Evolutionary conservation across 2,329 filamentous ascomycete genomes (phyloP), one percentile per base, ranked within the genome.

Genomic region (Fusarium circinatum): DNA sequence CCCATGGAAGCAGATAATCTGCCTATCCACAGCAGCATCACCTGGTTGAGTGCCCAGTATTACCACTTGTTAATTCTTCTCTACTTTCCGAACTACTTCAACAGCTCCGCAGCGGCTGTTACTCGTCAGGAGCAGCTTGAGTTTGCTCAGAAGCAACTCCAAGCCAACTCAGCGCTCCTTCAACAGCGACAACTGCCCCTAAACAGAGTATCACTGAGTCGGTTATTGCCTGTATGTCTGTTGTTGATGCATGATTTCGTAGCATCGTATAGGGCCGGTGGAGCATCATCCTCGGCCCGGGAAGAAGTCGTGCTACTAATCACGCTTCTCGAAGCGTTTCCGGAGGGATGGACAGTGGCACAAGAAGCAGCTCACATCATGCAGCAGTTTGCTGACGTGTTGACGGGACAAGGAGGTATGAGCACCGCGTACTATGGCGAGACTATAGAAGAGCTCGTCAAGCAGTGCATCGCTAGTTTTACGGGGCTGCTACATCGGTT

Each of bases 11-110:
- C 81, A 4, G 84, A 86, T 70, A 84, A 85, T 55, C 77, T 85
- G 7, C 82, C 84, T 22, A 84, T 86, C 26, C 85, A 86, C 69
- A 85, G 80, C 67, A 84, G 83, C 6, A 81, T 86, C 44, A 83
- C 84, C 5, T 86, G 84, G 84, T 63, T 85, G 22, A 83, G 81
- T 30, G 83, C 82, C 0, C 78, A 84, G 8, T 86, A 85, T 75
- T 85, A 86, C 65, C 82, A 85, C 60, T 77, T 86, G n/a, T 80
- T 86, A 12, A 62, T 86, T 17, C 72, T 85, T 13, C 79, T 86
- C 13, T 84, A 86, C 74, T 85, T 83, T 49, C 85, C 82, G 0
- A 84, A 79, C 13, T 82, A 81, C 58, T 83, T 84, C 75, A 85
- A 83, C 75, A 79, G 80, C 18, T 78, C 77, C 12, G 75, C 79